Base-by-base conservation (phyloP, 805 yeast genomes). In the Candida piceae region DNA sequence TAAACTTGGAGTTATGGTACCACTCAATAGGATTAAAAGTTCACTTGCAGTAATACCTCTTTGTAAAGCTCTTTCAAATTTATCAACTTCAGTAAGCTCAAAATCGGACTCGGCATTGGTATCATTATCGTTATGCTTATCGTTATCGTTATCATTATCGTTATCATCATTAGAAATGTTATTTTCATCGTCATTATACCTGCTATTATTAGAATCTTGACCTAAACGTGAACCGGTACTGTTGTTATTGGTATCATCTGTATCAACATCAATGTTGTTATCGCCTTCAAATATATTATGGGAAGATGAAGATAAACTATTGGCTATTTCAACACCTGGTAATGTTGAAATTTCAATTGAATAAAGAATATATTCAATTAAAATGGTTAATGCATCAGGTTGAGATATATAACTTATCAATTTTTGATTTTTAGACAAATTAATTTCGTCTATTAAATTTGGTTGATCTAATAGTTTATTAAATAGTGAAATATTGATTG, bases 381-480 rank as follows among this genome's bases (percentile, higher is more conserved):
- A 30, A 7, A 53, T 43, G 16, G 45, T 44, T n/a, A 61, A 37
- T 9, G 60, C 66, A 19, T 57, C 60, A 8, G 44, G 42, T 29
- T 54, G 58, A 0, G 64, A 52, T 2, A 63, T 34, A 40, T 62
- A 63, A 32, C 39, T 46, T 28, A 59, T 55, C 21, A 63, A 46
- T 36, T 58, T 60, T 26, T 52, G 51, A 40, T 62, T 63, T 35
- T 60, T 61, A 12, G 63, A 52, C 28, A 55, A 41, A 29, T 55
- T 61, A 12, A 63, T 50, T 40, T 63, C 67, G 32, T 61, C 63
- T 11, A 60, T 38, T 26, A 63, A 46, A 40, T 60, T 61, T 16
- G 60, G 63, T 38, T 62, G 66, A 41, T 60, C 66, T 19, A 63
- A 32, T 25, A 63, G 42, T 34, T 53, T 58, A 40, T 63, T 61